A percentile compares a stretch with the other conserved stretches of the same genome.
Evolutionary conservation across 139 green algal species (phyloP).

Genomic region (Coelastrella sp.): DNA sequence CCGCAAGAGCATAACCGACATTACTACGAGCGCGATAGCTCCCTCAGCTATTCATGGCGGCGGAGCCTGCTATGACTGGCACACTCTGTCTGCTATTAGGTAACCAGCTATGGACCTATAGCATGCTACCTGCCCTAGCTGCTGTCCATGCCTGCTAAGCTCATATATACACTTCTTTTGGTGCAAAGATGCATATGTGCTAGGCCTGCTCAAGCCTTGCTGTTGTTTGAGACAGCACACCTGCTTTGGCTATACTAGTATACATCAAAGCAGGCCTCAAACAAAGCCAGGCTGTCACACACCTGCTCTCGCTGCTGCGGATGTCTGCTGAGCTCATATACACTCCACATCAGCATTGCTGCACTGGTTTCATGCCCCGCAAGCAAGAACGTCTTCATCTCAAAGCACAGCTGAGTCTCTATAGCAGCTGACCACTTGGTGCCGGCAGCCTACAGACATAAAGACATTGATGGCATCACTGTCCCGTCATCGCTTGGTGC

Average conservation of each 20-base stretch:
- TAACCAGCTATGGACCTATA: no score
- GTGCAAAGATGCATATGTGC: not conserved
- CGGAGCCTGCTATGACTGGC: no score
- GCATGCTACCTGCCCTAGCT: no score
- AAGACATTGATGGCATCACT: not conserved
- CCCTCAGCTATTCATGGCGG: no score
- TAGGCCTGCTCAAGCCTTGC: not conserved
- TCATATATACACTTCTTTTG: no score
- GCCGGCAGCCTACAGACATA: slow-evolving; percentile 59
- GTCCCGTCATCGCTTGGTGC: no score
- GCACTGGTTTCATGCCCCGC: slow-evolving; percentile 96
- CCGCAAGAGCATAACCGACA: no score
- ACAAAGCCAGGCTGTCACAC: not conserved
- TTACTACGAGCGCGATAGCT: no score
- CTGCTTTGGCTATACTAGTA: no score
- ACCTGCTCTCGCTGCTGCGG: slow-evolving; percentile 52
- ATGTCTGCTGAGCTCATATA: slow-evolving; percentile 82
- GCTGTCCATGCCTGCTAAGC: no score
- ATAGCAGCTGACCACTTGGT: slow-evolving; percentile 71
- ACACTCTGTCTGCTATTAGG: no score
- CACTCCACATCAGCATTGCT: slow-evolving; percentile 93
- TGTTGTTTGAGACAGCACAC: no score
- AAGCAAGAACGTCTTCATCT: slow-evolving; percentile 97
- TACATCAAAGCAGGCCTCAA: not conserved
- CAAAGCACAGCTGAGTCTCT: slow-evolving; percentile 94